Conservation (phyloP, 176 grass and related monocot genomes). For the Zea luxurians region DNA sequence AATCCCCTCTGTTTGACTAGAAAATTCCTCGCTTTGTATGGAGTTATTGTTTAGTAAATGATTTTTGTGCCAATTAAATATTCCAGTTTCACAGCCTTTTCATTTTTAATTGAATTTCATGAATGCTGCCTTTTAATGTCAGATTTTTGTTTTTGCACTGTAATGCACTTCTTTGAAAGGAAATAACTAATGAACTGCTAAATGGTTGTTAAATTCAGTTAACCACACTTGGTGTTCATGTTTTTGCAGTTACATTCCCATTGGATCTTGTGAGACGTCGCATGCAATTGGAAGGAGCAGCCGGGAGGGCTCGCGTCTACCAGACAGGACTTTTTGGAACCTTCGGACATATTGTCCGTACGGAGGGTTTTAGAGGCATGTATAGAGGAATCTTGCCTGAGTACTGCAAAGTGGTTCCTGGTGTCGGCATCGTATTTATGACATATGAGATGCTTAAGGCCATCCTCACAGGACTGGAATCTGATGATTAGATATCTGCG, state of each 20-base stretch:
- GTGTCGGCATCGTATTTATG: constrained; percentile 95
- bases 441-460: constrained; percentile 82
- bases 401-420: constrained; percentile 93
- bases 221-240: not conserved
- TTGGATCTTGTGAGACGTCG: constrained; percentile 86
- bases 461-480: constrained; percentile 45
- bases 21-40: constrained; percentile 4
- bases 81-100: not conserved
- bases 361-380: constrained; percentile 74
- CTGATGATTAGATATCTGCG: constrained; percentile 46
- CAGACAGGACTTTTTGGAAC: constrained; percentile 70
- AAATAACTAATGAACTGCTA: not conserved
- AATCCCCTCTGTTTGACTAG: not conserved
- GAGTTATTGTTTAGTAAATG: constrained; percentile 4
- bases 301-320: constrained; percentile 76
- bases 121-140: not conserved
- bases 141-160: not conserved
- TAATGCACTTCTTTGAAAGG: not conserved
- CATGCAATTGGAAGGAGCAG: constrained; percentile 92
- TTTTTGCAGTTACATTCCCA: constrained; percentile 80
- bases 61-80: not conserved
- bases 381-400: constrained; percentile 98
- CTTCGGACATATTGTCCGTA: constrained; percentile 67
- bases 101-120: not conserved
- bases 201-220: not conserved